These are phyloP conservation scores for Avena insularis DNA, from an alignment of 176 grass and related monocot species.

Conservation along the genomic window DNA sequence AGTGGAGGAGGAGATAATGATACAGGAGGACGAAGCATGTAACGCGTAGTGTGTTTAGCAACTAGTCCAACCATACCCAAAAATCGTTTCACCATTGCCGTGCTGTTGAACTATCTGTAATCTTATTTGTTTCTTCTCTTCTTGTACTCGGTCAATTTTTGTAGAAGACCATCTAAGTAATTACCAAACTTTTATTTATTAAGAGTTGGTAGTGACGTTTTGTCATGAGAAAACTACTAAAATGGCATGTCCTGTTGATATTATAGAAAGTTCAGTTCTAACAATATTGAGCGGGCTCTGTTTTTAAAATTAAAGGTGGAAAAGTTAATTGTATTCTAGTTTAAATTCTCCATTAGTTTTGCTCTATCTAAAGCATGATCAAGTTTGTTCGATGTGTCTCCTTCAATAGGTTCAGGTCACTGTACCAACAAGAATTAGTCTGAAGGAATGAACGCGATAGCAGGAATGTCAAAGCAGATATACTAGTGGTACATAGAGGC, in stretches of 20 bases:
- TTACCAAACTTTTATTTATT: not conserved
- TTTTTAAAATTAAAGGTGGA: not conserved
- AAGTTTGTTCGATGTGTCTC: not conserved
- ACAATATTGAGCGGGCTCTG: not conserved
- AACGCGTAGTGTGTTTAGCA: not conserved
- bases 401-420: not conserved
- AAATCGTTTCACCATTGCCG: not conserved
- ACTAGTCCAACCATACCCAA: not conserved
- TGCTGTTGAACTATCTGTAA: not conserved
- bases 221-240: not conserved
- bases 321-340: not conserved
- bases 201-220: too few relatives aligned
- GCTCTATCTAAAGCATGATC: not conserved
- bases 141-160: not conserved
- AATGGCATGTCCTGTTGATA: not conserved
- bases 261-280: not conserved
- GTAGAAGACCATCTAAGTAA: not conserved
- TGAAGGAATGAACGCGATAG: too few relatives aligned
- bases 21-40: conserved; percentile 61
- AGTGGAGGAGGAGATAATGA: conserved; percentile 60
- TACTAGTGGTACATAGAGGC: too few relatives aligned
- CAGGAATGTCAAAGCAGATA: too few relatives aligned
- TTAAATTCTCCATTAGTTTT: not conserved
- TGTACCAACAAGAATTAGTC: too few relatives aligned
- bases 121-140: not conserved